These are phyloP conservation scores for Dioscorea dumetorum DNA, from an alignment of 106 monocot species.

Conservation along the genomic window DNA sequence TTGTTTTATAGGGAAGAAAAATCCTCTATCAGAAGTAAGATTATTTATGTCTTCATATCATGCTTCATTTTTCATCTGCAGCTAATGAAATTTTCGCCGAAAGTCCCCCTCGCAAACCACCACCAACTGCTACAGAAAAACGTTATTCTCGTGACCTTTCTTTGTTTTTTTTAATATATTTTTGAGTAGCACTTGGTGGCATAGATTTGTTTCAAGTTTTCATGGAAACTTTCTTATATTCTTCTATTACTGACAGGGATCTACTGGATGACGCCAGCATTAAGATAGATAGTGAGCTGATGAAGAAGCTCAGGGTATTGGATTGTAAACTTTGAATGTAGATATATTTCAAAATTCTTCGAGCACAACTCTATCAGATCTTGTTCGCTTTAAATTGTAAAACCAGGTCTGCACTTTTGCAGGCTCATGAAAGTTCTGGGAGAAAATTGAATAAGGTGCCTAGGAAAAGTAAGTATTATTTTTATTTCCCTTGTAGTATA, in stretches of 20 bases:
- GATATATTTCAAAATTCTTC: background rate
- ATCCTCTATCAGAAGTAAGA: background rate
- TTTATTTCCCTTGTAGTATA: background rate
- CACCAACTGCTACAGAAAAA: background rate
- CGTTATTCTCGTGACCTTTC: background rate
- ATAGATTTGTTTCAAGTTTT: background rate
- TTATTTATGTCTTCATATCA: background rate
- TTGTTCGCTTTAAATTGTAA: background rate
- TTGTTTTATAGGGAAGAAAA: background rate
- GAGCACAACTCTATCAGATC: background rate
- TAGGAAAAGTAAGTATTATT: background rate
- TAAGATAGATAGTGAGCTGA: background rate
- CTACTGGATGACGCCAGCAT: background rate
- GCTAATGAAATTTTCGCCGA: conserved; percentile 6
- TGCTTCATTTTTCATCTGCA: background rate
- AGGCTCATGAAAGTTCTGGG: conserved; percentile 3
- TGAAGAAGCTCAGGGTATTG: background rate
- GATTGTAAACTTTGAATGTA: background rate
- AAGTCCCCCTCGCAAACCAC: background rate
- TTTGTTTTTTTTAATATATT: no score
- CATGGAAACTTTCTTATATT: background rate
- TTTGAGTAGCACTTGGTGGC: no score
- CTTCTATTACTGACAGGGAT: background rate
- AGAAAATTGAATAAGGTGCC: background rate
- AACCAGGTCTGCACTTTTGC: background rate